A percentile compares a stretch with the other conserved stretches of the same genome.
These are phyloP conservation scores for Aspergillus sparsus DNA, from an alignment of 495 filamentous ascomycete genomes.

Conservation along the genomic window DNA sequence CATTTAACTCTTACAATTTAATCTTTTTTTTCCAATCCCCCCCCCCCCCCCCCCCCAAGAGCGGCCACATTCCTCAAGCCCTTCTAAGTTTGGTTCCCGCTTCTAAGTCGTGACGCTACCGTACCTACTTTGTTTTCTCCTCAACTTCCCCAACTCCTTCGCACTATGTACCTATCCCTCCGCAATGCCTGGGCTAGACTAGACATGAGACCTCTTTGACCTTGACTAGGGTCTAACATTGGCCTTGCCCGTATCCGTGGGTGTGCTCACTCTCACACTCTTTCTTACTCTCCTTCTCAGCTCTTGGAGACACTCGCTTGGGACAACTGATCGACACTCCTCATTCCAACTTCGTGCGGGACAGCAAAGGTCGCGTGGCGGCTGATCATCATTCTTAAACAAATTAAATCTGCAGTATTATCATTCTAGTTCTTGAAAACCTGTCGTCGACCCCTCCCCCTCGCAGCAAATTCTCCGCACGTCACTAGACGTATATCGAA, in stretches of 20 bases:
- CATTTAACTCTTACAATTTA: too few species aligned
- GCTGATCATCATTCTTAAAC: conserved; percentile 17
- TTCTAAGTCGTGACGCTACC: not conserved
- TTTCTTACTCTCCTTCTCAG: not conserved
- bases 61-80: too few species aligned
- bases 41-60: too few species aligned
- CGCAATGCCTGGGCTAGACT: not conserved
- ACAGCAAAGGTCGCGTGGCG: conserved; percentile 12
- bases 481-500: conserved; percentile 12
- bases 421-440: not conserved
- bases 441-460: conserved; percentile 1
- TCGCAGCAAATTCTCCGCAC: conserved; percentile 10
- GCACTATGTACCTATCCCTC: not conserved
- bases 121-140: not conserved
- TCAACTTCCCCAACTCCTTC: conserved; percentile 9
- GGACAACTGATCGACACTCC: conserved; percentile 11
- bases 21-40: too few species aligned
- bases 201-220: not conserved
- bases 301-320: not conserved
- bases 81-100: conserved; percentile 16
- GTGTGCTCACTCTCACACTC: not conserved
- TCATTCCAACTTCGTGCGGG: not conserved
- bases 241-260: not conserved
- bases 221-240: conserved; percentile 14
- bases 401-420: conserved; percentile 1